Evolutionary conservation across 768 basidiomycete species (phyloP).

Genomic region (Leccinellum albellum): DNA sequence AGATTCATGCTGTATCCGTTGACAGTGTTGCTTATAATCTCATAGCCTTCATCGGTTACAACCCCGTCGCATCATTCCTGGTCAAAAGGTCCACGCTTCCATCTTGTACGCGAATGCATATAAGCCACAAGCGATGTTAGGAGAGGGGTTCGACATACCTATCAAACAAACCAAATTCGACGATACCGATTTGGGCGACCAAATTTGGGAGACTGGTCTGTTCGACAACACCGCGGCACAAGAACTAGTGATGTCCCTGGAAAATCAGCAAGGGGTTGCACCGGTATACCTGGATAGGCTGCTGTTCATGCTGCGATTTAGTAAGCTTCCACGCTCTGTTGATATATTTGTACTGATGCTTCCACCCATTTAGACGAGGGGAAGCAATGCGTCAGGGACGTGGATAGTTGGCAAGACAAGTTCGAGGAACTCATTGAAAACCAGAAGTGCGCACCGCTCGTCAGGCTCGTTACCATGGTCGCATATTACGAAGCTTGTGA

Average conservation of each 20-base stretch:
- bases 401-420: slow-evolving; percentile 10
- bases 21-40: background rate
- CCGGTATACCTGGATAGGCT: slow-evolving; percentile 18
- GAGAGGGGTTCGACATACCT: slow-evolving; percentile 25
- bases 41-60: slow-evolving; percentile 14
- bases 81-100: slow-evolving; percentile 26
- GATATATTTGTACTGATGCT: background rate
- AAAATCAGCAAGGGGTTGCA: slow-evolving; percentile 12
- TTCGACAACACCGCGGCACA: slow-evolving; percentile 19
- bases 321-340: slow-evolving; percentile 7
- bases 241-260: slow-evolving; percentile 10
- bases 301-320: slow-evolving; percentile 20
- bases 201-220: slow-evolving; percentile 20
- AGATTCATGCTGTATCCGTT: background rate
- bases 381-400: slow-evolving; percentile 16
- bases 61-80: slow-evolving; percentile 27
- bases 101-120: slow-evolving; percentile 21
- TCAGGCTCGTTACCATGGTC: slow-evolving; percentile 20
- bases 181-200: slow-evolving; percentile 2
- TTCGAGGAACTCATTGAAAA: slow-evolving; percentile 11
- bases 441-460: slow-evolving; percentile 11
- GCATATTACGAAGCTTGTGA: slow-evolving; percentile 23
- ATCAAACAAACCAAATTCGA: background rate
- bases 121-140: slow-evolving; percentile 14
- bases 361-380: slow-evolving; percentile 14